Evolutionary conservation across 1,284 basidiomycete species (phyloP).

Genomic region (Malassezia arunalokei): DNA sequence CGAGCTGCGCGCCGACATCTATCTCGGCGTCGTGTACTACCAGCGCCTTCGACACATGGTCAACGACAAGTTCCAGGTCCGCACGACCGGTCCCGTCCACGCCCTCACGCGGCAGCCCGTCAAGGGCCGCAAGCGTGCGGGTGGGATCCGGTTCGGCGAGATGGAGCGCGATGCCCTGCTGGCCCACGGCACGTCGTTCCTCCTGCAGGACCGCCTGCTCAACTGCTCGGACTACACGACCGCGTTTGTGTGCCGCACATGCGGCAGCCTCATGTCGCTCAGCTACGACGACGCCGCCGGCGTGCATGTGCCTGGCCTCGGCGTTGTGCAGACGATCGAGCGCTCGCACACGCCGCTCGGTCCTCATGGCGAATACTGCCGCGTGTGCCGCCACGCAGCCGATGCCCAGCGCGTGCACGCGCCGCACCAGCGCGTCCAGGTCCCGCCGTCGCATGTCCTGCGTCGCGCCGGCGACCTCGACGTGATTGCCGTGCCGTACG

Average conservation of each 20-base stretch:
- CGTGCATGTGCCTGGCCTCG: conserved; percentile 9
- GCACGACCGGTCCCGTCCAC: conserved; percentile 94
- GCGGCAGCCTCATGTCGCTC: conserved; percentile 85
- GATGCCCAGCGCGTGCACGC: neutral
- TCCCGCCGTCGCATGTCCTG: conserved; percentile 21
- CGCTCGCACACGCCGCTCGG: conserved; percentile 22
- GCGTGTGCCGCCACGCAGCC: conserved; percentile 28
- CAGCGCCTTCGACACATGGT: conserved; percentile 99
- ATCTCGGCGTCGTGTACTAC: conserved; percentile 95
- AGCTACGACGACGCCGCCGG: conserved; percentile 47
- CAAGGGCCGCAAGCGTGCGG: conserved; percentile 95
- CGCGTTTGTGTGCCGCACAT: conserved; percentile 91
- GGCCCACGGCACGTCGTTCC: conserved; percentile 94
- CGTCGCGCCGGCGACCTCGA: conserved; percentile 29
- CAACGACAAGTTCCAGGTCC: conserved; percentile 97
- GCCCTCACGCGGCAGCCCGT: conserved; percentile 90
- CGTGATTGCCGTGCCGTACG: conserved; percentile 71
- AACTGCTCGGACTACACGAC: conserved; percentile 99
- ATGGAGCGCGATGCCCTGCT: conserved; percentile 99
- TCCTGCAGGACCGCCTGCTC: conserved; percentile 95
- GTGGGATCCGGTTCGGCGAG: conserved; percentile 98
- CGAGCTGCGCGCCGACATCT: conserved; percentile 97
- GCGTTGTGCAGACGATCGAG: conserved; percentile 21
- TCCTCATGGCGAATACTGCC: conserved; percentile 41
- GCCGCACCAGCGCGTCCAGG: conserved; percentile 14